Evolutionary conservation across 495 filamentous ascomycete genomes (phyloP).

Genomic region (Tuber borchii): DNA sequence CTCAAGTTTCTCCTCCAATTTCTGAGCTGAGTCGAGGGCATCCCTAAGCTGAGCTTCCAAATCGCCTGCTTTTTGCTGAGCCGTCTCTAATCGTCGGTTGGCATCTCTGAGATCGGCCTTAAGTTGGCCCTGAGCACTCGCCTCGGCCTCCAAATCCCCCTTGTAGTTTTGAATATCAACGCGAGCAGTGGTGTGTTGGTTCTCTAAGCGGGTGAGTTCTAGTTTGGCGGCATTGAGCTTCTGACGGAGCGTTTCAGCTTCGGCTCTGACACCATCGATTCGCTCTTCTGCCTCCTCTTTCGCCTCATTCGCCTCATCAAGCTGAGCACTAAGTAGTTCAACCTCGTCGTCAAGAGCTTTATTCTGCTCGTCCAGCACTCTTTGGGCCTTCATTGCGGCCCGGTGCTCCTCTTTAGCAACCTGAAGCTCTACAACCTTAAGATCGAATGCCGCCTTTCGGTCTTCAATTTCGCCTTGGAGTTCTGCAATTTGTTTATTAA

Average conservation of each 20-base stretch:
- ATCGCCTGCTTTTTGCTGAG: slow-evolving; percentile 46
- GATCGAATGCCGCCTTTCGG: slow-evolving; percentile 52
- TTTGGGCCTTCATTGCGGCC: slow-evolving; percentile 58
- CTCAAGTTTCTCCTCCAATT: slow-evolving; percentile 41
- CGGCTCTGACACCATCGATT: slow-evolving; percentile 47
- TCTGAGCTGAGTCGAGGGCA: slow-evolving; percentile 37
- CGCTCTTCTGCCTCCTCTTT: slow-evolving; percentile 57
- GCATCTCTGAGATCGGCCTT: slow-evolving; percentile 37
- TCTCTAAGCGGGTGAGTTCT: slow-evolving; percentile 46
- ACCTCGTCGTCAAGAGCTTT: slow-evolving; percentile 75
- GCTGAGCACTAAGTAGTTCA: slow-evolving; percentile 62
- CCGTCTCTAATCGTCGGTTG: slow-evolving; percentile 38
- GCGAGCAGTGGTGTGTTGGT: slow-evolving; percentile 48
- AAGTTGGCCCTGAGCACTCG: slow-evolving; percentile 43
- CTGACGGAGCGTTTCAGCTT: slow-evolving; percentile 49
- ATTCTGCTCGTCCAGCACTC: slow-evolving; percentile 58
- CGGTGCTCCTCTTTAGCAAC: slow-evolving; percentile 61
- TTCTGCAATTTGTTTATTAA: slow-evolving; percentile 55
- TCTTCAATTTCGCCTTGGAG: slow-evolving; percentile 53
- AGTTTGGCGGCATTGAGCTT: slow-evolving; percentile 48
- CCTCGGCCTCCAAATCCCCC: slow-evolving; percentile 48
- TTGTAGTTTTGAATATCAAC: slow-evolving; percentile 54
- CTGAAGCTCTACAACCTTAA: slow-evolving; percentile 55
- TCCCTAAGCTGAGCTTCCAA: slow-evolving; percentile 44
- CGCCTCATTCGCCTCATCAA: slow-evolving; percentile 68